These are phyloP conservation scores for Sequoiadendron giganteum DNA, from an alignment of 75 land plant species.

Conservation along the genomic window DNA sequence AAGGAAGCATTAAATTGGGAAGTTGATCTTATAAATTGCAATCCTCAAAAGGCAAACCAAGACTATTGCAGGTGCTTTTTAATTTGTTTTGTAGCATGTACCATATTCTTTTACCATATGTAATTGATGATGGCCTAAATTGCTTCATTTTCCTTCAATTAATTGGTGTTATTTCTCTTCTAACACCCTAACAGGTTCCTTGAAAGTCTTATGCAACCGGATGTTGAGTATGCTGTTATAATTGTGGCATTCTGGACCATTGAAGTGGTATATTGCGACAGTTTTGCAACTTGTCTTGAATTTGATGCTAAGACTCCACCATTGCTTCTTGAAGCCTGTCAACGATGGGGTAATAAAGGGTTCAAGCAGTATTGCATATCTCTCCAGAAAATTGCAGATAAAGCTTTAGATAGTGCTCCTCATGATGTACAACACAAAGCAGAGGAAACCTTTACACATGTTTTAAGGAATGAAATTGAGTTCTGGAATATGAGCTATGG, in stretches of 20 bases:
- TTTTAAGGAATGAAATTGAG: slow-evolving; percentile 64
- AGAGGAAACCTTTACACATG: slow-evolving; percentile 43
- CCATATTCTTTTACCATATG: not conserved
- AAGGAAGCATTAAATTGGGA: slow-evolving; percentile 68
- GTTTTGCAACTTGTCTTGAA: slow-evolving; percentile 75
- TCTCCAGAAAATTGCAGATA: slow-evolving; percentile 67
- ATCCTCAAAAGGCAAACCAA: slow-evolving; percentile 43
- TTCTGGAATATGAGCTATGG: slow-evolving; percentile 85
- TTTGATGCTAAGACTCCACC: slow-evolving; percentile 56
- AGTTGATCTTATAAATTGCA: slow-evolving; percentile 22
- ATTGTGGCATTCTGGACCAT: slow-evolving; percentile 83
- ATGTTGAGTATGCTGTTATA: slow-evolving; percentile 55
- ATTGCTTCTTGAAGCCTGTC: slow-evolving; percentile 70
- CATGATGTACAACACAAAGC: slow-evolving; percentile 38
- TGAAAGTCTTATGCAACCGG: slow-evolving; percentile 46
- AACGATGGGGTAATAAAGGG: slow-evolving; percentile 80
- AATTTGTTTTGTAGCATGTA: not conserved
- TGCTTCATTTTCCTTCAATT: not conserved
- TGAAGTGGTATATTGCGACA: slow-evolving; percentile 75
- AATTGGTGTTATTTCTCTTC: not conserved
- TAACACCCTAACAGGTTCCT: slow-evolving; percentile 51
- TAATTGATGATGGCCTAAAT: not conserved
- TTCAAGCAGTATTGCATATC: slow-evolving; percentile 60
- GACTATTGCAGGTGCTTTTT: slow-evolving; percentile 67
- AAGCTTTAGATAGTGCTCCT: slow-evolving; percentile 44